These are phyloP conservation scores for Letharia lupina DNA, from an alignment of 495 filamentous ascomycete species.

Conservation along the genomic window DNA sequence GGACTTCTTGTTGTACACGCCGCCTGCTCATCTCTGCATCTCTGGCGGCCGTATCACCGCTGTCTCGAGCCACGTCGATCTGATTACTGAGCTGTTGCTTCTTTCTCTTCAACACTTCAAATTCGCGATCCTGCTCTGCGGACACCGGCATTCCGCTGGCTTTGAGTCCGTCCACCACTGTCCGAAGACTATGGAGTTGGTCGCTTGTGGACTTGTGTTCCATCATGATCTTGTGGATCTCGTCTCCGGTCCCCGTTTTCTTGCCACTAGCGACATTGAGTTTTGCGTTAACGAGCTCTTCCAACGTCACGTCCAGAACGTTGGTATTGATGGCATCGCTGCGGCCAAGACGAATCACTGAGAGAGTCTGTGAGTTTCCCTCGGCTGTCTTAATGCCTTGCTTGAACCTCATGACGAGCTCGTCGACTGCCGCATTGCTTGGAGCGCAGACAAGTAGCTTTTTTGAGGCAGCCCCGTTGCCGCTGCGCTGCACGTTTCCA, in stretches of 20 bases:
- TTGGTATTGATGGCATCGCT: slow-evolving; percentile 87
- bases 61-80: slow-evolving; percentile 80
- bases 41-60: slow-evolving; percentile 63
- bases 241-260: slow-evolving; percentile 35
- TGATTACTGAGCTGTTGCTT: slow-evolving; percentile 65
- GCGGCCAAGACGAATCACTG: slow-evolving; percentile 82
- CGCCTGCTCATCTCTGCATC: slow-evolving; percentile 79
- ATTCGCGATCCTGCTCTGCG: slow-evolving; percentile 62
- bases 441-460: slow-evolving; percentile 93
- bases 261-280: slow-evolving; percentile 43
- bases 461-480: slow-evolving; percentile 45
- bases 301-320: slow-evolving; percentile 85
- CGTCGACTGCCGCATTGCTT: slow-evolving; percentile 95
- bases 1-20: slow-evolving; percentile 79
- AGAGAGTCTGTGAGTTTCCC: slow-evolving; percentile 62
- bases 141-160: slow-evolving; percentile 50
- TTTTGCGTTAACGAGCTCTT: slow-evolving; percentile 75
- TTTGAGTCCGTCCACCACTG: slow-evolving; percentile 61
- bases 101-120: slow-evolving; percentile 66
- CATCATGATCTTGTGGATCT: slow-evolving; percentile 69
- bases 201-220: slow-evolving; percentile 72
- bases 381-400: slow-evolving; percentile 70
- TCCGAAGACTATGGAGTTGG: slow-evolving; percentile 56
- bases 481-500: slow-evolving; percentile 21
- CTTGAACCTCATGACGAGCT: slow-evolving; percentile 89